Evolutionary conservation across 1,139 yeast species (phyloP), one percentile per base, ranked within the genome.

Genomic region (Lodderomyces oxycetoniae): DNA sequence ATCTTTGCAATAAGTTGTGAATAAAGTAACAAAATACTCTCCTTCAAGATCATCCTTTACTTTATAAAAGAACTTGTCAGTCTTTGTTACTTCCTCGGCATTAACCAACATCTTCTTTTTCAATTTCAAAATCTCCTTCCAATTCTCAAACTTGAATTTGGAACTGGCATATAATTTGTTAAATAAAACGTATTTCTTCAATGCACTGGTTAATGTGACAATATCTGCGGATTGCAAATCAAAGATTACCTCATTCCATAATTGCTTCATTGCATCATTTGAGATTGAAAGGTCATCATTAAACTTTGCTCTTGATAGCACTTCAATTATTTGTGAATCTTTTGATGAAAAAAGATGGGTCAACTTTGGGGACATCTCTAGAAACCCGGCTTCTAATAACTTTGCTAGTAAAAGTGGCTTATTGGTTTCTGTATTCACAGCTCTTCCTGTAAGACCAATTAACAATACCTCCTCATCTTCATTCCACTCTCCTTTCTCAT

Each of bases 31-130:
- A 42, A 50, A 66, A 28, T 49, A 60, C 34, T 63, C 66, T 0
- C 69, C 71, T 20, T 44, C 43, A 8, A 67, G 52, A 13, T 53
- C 58, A 35, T 72, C 76, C 38, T 59, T 63, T 3, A 63, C 48
- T 45, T 71, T 73, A 46, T 74, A 72, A 39, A 70, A 70, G 29
- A 58, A 53, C 16, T 52, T 56, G 2, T 60, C 52, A 2, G 47
- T 34, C 40, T 50, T 56, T 3, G 55, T 35, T 12, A 52, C 47
- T 22, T 44, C 53, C 10, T 45, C 37, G 1, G 63, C 42, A 28
- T 61, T 59, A 12, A 25, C 29, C 28, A 65, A 49, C 14, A 61
- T 36, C 4, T 36, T 28, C 3, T 32, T 28, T 10, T 24, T 24
- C 29, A 31, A 19, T 24, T 50, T 43, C 37, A 62, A 51, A n/a